Conservation (phyloP, 352 stramenopile genomes). For the Globisporangium ultimum region DNA sequence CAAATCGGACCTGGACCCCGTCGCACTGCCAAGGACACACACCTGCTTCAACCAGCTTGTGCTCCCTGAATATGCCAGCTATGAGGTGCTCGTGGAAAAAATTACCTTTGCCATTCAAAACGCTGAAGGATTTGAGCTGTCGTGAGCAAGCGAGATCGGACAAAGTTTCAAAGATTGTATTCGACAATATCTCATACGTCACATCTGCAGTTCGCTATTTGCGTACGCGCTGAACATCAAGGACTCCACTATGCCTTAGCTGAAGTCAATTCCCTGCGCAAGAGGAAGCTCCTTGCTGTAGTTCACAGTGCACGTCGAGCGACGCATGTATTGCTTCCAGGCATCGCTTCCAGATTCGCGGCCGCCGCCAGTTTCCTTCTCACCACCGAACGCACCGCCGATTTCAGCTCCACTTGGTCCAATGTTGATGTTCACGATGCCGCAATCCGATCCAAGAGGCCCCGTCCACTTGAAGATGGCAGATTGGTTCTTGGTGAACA, state of each 20-base stretch:
- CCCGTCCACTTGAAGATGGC: constrained; percentile 93
- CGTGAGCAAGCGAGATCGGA: constrained; percentile 23
- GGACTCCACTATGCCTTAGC: constrained; percentile 17
- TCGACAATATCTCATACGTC: not conserved
- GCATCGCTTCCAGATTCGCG: constrained; percentile 89
- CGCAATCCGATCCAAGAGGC: constrained; percentile 86
- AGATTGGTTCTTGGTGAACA: constrained; percentile 91
- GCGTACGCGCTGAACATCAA: not conserved
- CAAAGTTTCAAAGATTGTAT: not conserved
- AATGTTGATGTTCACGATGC: constrained; percentile 94
- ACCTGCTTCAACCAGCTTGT: constrained; percentile 91
- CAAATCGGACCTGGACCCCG: constrained; percentile 65
- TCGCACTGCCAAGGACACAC: constrained; percentile 69
- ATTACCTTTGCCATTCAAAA: constrained; percentile 78
- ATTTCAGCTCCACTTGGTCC: constrained; percentile 91
- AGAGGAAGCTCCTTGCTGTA: constrained; percentile 91
- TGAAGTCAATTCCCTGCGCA: constrained; percentile 92
- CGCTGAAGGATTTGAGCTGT: constrained; percentile 78
- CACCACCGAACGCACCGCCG: constrained; percentile 89
- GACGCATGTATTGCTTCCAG: constrained; percentile 95
- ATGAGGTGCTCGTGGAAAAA: constrained; percentile 65
- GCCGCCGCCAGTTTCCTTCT: constrained; percentile 91
- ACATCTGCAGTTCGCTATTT: not conserved
- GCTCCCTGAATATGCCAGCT: constrained; percentile 72
- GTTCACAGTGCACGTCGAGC: constrained; percentile 93